These are phyloP conservation scores for Sclerotinia glacialis DNA, from an alignment of 2,329 filamentous ascomycete species.

Conservation along the genomic window DNA sequence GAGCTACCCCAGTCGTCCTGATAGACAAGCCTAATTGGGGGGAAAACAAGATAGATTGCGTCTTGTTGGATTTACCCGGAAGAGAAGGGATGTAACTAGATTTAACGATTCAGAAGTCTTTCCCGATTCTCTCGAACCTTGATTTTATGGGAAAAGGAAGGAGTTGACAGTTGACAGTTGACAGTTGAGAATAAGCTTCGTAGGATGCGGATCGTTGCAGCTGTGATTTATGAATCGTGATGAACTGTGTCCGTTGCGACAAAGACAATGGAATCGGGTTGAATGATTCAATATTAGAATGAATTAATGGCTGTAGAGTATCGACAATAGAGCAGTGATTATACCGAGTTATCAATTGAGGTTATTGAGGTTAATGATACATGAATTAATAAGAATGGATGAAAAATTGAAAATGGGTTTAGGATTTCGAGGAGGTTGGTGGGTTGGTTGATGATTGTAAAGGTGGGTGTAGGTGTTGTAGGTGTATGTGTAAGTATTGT, in stretches of 20 bases:
- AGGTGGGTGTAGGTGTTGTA: no score
- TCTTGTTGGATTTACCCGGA: background rate
- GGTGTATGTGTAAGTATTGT: background rate
- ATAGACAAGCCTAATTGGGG: background rate
- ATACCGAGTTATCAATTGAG: background rate
- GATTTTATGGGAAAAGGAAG: background rate
- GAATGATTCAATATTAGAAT: conserved; percentile 21
- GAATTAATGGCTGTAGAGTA: conserved; percentile 4
- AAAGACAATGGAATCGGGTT: conserved; percentile 14
- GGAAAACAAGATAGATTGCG: background rate
- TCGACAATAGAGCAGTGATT: background rate
- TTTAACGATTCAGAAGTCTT: background rate
- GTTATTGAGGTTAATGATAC: background rate
- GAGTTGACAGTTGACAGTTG: background rate
- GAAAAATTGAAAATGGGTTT: background rate
- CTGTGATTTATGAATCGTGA: background rate
- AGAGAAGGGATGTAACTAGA: background rate
- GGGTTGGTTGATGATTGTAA: background rate
- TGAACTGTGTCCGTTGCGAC: conserved; percentile 17
- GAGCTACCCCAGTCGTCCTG: conserved; percentile 1
- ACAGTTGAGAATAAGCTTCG: background rate
- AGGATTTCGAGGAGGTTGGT: conserved; percentile 10
- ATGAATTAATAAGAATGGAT: background rate
- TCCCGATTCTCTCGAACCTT: background rate
- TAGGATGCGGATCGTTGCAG: conserved; percentile 11